phyloP scores from a whole-genome alignment of 1,284 basidiomycete genomes.

The Coniferiporia weirii region DNA sequence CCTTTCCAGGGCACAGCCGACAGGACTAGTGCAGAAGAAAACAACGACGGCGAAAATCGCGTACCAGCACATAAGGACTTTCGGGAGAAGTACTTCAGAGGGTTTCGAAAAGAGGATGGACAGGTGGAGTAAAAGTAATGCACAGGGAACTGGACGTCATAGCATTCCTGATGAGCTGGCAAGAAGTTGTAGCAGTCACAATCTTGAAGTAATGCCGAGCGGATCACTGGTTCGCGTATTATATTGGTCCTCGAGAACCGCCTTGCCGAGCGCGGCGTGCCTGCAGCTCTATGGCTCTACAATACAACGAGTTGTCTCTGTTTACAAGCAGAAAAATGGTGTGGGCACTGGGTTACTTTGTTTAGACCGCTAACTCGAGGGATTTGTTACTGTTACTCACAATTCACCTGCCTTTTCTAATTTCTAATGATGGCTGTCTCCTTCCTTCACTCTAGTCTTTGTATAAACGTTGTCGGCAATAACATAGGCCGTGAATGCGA shows the following conservation, averaged over 20 bases:
- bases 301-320: background rate
- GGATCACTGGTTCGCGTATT: background rate
- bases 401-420: background rate
- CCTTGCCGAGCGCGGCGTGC: background rate
- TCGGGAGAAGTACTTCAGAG: constrained; percentile 75
- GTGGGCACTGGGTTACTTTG: background rate
- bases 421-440: constrained; percentile 7
- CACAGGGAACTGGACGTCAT: background rate
- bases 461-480: constrained; percentile 67
- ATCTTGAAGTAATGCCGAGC: constrained; percentile 5
- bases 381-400: background rate
- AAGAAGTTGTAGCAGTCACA: constrained; percentile 3
- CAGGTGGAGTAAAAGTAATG: background rate
- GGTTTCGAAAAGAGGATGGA: constrained; percentile 49
- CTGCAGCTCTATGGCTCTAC: background rate
- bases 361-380: background rate
- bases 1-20: constrained; percentile 43
- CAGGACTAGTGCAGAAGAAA: background rate
- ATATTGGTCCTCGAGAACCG: background rate
- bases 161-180: background rate
- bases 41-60: constrained; percentile 27
- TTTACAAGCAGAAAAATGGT: background rate
- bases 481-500: constrained; percentile 88
- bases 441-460: constrained; percentile 12
- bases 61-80: constrained; percentile 76